Evolutionary conservation across 345 rosid genomes (phyloP).

Genomic region (Cardamine occulta): DNA sequence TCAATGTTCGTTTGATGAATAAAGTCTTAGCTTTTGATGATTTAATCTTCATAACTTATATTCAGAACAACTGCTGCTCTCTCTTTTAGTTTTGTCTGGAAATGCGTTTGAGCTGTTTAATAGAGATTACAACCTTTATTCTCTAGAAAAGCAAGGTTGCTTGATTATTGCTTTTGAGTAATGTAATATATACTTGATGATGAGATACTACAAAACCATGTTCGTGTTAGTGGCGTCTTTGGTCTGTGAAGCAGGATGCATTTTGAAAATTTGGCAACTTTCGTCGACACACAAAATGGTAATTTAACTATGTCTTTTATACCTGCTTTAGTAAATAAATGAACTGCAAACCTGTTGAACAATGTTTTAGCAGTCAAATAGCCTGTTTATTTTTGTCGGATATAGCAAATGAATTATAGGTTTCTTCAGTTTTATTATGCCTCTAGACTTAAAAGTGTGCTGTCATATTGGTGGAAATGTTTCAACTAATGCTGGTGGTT

Average conservation of each 20-base stretch:
- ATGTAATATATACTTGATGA: slow-evolving; percentile 5
- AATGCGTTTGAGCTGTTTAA: slow-evolving; percentile 5
- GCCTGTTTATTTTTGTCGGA: slow-evolving; percentile 4
- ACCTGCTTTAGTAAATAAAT: not conserved
- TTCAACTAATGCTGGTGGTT: slow-evolving; percentile 99
- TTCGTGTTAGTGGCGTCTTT: slow-evolving; percentile 87
- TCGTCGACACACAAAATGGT: slow-evolving; percentile 83
- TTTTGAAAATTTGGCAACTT: slow-evolving; percentile 79
- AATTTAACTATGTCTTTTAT: slow-evolving; percentile 14
- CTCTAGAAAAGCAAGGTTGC: too few relatives aligned
- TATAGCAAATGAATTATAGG: slow-evolving; percentile 39
- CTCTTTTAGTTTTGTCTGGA: too few relatives aligned
- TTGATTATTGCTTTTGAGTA: not conserved
- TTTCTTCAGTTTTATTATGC: slow-evolving; percentile 95
- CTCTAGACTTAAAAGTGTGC: slow-evolving; percentile 99
- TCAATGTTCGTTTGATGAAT: slow-evolving; percentile 80
- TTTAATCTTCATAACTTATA: slow-evolving; percentile 47
- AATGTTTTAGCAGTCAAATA: not conserved
- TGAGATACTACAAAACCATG: slow-evolving; percentile 28
- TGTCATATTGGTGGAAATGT: slow-evolving; percentile 99
- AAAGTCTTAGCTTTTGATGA: slow-evolving; percentile 74
- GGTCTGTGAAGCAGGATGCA: slow-evolving; percentile 98
- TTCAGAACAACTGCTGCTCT: not conserved
- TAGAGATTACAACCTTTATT: slow-evolving; percentile 11
- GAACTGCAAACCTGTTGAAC: not conserved